Evolutionary conservation across 2,329 filamentous ascomycete species (phyloP), one percentile per base, ranked within the genome.

Genomic region (Piedraia hortae): DNA sequence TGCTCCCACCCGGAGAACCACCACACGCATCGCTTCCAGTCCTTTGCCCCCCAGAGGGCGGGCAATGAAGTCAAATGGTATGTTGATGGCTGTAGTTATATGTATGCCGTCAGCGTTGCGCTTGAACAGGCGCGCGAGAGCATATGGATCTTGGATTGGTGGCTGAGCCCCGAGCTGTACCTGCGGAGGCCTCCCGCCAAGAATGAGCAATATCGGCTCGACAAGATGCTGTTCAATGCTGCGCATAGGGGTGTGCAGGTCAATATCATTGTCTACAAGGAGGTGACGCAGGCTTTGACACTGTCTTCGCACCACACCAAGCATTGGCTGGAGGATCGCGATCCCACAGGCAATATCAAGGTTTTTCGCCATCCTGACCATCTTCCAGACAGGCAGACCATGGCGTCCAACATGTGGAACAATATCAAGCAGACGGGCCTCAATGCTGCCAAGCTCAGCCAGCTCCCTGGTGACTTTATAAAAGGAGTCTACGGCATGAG

Each of bases 291-390:
- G 32, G 43, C 44, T 36, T 43, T 54, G 41, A 49, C 47, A 23
- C 56, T 70, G 21, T 65, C 54, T 6, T 68, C 59, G 1, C 44
- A 65, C 34, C 75, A 89, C 39, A 89, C 77, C 4, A 85, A 82
- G 38, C 64, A 75, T 37, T 55, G 58, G 18, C 51, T 90, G 14
- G 75, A 90, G 40, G 34, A 41, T 3, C 54, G 85, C 12, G 36
- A 41, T 5, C 54, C 82, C 16, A 74, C 85, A 37, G 63, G 63
- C 5, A 89, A 89, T 37, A 85, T 90, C 43, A 60, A 63, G 19
- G 78, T 91, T 6, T 88, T 90, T 44, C 59, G 80, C 10, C 77
- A 91, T 41, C 82, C 82, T 2, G 80, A 91, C 36, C 80, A 91
- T 48, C 45, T 69, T 4, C 74, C 75, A 1, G 73, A 71, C 33